Evolutionary conservation across 1,139 yeast genomes (phyloP), one percentile per base, ranked within the genome.

Genomic region (Pichia terricola): DNA sequence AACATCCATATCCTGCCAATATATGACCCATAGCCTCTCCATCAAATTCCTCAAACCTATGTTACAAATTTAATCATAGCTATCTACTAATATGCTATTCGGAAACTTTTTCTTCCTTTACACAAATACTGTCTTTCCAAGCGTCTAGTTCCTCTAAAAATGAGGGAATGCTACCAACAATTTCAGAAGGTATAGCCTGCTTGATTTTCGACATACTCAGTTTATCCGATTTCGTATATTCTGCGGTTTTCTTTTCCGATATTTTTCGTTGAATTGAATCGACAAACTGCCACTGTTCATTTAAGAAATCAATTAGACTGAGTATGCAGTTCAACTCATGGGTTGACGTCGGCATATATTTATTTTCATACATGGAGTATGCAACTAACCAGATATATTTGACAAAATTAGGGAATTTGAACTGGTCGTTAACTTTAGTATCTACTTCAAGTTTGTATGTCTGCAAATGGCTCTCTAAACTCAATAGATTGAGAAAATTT

Each of bases 381-480:
- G 75, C 73, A 4, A 82, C 66, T 28, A 77, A 66, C 89, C 94
- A 83, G 59, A 86, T 62, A 4, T 84, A 81, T 49, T 70, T 74
- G 48, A 79, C 74, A 57, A 87, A 86, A 61, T 73, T 72, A 0
- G 96, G 96, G 57, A 84, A 88, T 40, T 86, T 69, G 62, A 81
- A 88, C 53, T 77, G 78, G 44, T 77, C 70, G 0, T 91, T 89
- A 1, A 88, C 96, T 47, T 74, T 73, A 0, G 95, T 85, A 5
- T 62, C 61, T 42, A 69, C 67, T 56, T 88, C 96, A 35, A 88
- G 69, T 4, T 71, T 66, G 42, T 75, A 74, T 6, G 86, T 72
- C 41, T 67, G 67, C 35, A 85, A 61, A 57, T 88, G 95, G 51
- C 72, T 78, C 10, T 66, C 64, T 53, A 86, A 63, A 54, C 82